Evolutionary conservation across 2,329 filamentous ascomycete species (phyloP), one percentile per base, ranked within the genome.

Genomic region (Byssoonygena ceratinophila): DNA sequence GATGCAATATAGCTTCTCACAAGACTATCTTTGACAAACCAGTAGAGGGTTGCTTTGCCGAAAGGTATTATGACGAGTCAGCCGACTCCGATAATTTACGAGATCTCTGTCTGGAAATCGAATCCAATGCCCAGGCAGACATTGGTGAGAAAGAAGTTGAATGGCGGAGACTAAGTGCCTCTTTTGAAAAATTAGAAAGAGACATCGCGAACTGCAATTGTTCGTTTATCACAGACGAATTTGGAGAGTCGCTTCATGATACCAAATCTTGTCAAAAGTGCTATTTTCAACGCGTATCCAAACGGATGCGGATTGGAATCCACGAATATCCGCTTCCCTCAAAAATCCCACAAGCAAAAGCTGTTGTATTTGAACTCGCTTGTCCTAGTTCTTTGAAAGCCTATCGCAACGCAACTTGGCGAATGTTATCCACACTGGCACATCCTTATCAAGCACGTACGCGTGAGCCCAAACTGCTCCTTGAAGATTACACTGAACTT

Each of bases 391-490:
- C 64, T 3, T 72, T 80, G 20, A 64, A 65, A 1, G 61, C 64
- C 0, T 83, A 81, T 60, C 69, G 80, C 11, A 71, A 79, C 51
- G 65, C 69, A 3, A 79, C 76, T 0, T 81, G 76, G 75, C 59
- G 57, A 2, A 69, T 81, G 3, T n/a, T 78, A 0, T 60, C 62
- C 2, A 57, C 50, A 2, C 56, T 78, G 9, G 71, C 60, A 1
- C 56, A 64, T 29, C 64, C 62, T 36, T 3, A 45, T 18, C 31
- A 18, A 20, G 12, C 48, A 22, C 37, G 32, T 2, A 37, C 2
- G n/a, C 31, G 1, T 7, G 46, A 60, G 39, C 64, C 66, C 6
- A 53, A 60, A 25, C 49, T 63, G 8, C 49, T 64, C 1, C 56
- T 74, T 3, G 58, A 59, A 2, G 48, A 65, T 0, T 74, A 73